Evolutionary conservation across 106 monocot species (phyloP), one percentile per base, ranked within the genome.

Genomic region (Chionographis japonica): DNA sequence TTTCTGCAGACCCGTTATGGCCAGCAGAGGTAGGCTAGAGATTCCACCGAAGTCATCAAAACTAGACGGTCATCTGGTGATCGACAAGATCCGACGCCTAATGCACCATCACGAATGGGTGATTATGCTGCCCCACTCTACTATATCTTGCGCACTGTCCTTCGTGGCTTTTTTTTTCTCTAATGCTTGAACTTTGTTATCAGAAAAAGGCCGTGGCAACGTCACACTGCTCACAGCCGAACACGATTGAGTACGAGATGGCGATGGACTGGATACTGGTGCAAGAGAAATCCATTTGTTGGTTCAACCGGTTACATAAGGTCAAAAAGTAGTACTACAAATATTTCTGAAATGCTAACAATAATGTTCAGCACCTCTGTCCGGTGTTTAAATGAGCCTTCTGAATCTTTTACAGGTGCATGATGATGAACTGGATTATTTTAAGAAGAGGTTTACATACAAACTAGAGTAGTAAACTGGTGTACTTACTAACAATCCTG

Each of bases 241-340:
- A 97, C 63, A 97, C 95, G 11, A 86, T 97, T 2, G 92, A 92
- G 69, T 97, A 82, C 65, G 95, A 92, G 41, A 79, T 92, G 84
- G 88, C 88, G 16, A 46, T 92, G 71, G 92, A 97, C 0, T 97
- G 95, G 95, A 68, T 89, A 60, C 69, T 81, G 16, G 0, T 78
- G 12, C 81, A 80, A 57, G 69, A 89, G 50, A 81, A 64, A 56
- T 71, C 77, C 42, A 27, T 4, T 0, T 42, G 15, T 38, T 81
- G 68, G 54, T 82, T 77, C 52, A 55, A 62, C 5, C 64, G 15
- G n/a, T 58, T 97, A 50, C 66, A 71, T 35, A 81, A 97, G 95
- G 95, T 92, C 27, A 27, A 27, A 27, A 27, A 18, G 16, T 52
- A 12, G 52, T 14, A 39, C 0, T 41, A 17, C 37, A 17, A 50